A percentile compares a stretch with the other conserved stretches of the same genome.
phyloP scores from a whole-genome alignment of 441 rosid genomes.

The Brassica balearica region DNA sequence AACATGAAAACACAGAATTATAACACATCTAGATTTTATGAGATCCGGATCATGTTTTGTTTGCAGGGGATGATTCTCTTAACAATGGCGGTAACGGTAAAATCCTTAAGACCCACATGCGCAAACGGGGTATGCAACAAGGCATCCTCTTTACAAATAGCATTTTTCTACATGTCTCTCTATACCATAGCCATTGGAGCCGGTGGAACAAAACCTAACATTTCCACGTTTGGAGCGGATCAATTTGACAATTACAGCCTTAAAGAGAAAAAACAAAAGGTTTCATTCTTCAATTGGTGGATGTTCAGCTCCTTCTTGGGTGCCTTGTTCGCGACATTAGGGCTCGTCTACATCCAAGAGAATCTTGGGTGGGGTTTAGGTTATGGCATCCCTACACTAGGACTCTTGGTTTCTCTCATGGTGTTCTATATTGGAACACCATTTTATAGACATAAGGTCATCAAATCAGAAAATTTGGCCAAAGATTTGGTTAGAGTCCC shows the following conservation, averaged over 20 bases:
- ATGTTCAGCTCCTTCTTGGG: constrained; percentile 87
- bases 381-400: constrained; percentile 82
- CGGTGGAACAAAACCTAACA: constrained; percentile 90
- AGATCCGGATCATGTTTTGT: constrained; percentile 16
- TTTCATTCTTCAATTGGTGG: constrained; percentile 95
- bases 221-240: constrained; percentile 94
- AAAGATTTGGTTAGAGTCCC: constrained; percentile 65
- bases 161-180: constrained; percentile 74
- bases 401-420: constrained; percentile 65
- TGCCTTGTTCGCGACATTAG: constrained; percentile 72
- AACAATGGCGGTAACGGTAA: constrained; percentile 79
- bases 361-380: constrained; percentile 91
- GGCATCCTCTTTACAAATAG: constrained; percentile 63
- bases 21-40: not conserved
- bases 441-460: constrained; percentile 72
- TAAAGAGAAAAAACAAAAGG: constrained; percentile 68
- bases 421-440: constrained; percentile 86
- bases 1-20: not conserved
- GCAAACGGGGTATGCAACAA: constrained; percentile 68
- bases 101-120: constrained; percentile 70
- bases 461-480: constrained; percentile 64
- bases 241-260: constrained; percentile 76
- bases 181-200: constrained; percentile 83
- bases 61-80: constrained; percentile 83
- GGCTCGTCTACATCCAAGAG: constrained; percentile 88